phyloP scores from a whole-genome alignment of 352 stramenopile genomes.

The Phytophthora pseudosyringae region DNA sequence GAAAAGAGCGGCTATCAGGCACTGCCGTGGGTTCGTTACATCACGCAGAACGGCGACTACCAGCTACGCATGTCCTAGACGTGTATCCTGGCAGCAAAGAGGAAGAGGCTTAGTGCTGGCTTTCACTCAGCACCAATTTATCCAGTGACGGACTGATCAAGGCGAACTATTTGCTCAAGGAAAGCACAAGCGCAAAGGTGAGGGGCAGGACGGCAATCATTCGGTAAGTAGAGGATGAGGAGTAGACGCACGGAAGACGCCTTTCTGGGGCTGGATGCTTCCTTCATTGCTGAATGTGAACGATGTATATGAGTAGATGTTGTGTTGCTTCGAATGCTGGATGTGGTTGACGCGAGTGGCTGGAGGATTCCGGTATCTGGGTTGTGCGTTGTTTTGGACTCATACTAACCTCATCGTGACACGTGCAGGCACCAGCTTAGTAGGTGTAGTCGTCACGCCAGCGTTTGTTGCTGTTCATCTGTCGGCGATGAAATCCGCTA shows the following conservation, averaged over 20 bases:
- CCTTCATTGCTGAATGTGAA: constrained; percentile 39
- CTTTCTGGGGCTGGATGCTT: constrained; percentile 27
- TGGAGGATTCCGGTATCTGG: constrained; percentile 2
- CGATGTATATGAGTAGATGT: constrained; percentile 41
- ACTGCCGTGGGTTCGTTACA: constrained; percentile 99
- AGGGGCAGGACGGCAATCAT: constrained; percentile 19
- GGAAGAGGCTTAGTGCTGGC: constrained; percentile 16
- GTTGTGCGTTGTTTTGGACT: background rate
- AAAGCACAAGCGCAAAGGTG: constrained; percentile 14
- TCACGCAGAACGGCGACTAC: constrained; percentile 99
- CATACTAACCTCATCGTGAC: background rate
- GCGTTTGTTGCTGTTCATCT: constrained; percentile 7
- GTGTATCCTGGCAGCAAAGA: constrained; percentile 7
- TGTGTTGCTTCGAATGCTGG: constrained; percentile 18
- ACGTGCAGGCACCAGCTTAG: background rate
- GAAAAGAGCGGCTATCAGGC: constrained; percentile 99
- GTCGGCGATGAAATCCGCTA: constrained; percentile 7
- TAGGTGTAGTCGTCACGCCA: constrained; percentile 22
- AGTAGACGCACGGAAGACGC: constrained; percentile 24
- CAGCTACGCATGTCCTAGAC: constrained; percentile 98
- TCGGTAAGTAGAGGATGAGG: constrained; percentile 36
- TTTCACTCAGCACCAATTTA: constrained; percentile 18
- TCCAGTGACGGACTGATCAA: constrained; percentile 18
- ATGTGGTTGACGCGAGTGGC: background rate
- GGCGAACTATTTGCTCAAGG: constrained; percentile 24